phyloP scores from a whole-genome alignment of 2,329 filamentous ascomycete genomes.

The Corynespora cassiicola region DNA sequence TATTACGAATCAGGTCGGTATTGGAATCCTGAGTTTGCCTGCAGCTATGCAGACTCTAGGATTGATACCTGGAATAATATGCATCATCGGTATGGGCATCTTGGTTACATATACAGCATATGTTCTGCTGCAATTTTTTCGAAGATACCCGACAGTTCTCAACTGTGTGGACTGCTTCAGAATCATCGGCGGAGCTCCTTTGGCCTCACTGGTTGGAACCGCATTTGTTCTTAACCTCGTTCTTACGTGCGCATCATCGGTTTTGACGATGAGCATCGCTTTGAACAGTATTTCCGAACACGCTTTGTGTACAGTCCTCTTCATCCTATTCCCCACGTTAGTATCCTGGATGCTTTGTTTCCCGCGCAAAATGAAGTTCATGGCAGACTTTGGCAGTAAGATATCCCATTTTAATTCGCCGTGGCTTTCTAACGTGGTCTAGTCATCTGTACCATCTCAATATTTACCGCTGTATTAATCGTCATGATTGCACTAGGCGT shows the following conservation, averaged over 20 bases:
- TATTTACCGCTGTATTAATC: slow-evolving; percentile 66
- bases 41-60: slow-evolving; percentile 23
- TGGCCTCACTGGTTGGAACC: slow-evolving; percentile 9
- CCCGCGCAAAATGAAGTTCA: slow-evolving; percentile 17
- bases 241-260: slow-evolving; percentile 13
- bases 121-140: slow-evolving; percentile 19
- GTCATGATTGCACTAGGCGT: slow-evolving; percentile 70
- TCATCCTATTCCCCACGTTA: slow-evolving; percentile 62
- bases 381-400: slow-evolving; percentile 12
- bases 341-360: slow-evolving; percentile 60
- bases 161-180: slow-evolving; percentile 12
- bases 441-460: slow-evolving; percentile 58
- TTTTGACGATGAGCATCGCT: slow-evolving; percentile 55
- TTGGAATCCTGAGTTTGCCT: slow-evolving; percentile 23
- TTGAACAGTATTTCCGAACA: slow-evolving; percentile 67
- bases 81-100: slow-evolving; percentile 10
- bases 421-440: slow-evolving; percentile 15
- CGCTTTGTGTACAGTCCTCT: slow-evolving; percentile 67
- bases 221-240: slow-evolving; percentile 15
- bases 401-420: slow-evolving; percentile 21
- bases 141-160: slow-evolving; percentile 13
- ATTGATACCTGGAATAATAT: slow-evolving; percentile 22
- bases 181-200: slow-evolving; percentile 11
- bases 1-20: slow-evolving; percentile 24
- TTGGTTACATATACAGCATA: slow-evolving; percentile 19